These are phyloP conservation scores for Jimgerdemannia lactiflua DNA, from an alignment of 192 early-diverging fungal species.

Conservation along the genomic window DNA sequence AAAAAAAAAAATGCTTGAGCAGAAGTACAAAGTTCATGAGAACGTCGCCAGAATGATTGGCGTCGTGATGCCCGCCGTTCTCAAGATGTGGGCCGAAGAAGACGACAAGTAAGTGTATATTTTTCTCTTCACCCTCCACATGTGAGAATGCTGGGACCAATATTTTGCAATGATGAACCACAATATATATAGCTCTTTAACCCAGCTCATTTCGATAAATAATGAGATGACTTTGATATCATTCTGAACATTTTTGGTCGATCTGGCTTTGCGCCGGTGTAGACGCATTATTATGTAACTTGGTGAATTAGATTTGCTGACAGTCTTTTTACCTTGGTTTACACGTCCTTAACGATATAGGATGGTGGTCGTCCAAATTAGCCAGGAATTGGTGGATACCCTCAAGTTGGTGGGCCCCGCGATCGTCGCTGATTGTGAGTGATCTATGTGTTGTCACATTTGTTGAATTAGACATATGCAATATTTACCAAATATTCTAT, in stretches of 20 bases:
- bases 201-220: neutral
- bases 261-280: neutral
- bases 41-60: constrained; percentile 70
- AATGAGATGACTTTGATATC: neutral
- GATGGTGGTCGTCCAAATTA: constrained; percentile 77
- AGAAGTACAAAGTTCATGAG: constrained; percentile 64
- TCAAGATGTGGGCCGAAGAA: constrained; percentile 76
- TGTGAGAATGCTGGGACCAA: neutral
- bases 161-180: neutral
- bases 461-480: neutral
- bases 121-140: neutral
- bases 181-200: neutral
- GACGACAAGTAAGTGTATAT: constrained; percentile 61
- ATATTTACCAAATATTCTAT: neutral
- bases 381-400: constrained; percentile 66
- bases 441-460: neutral
- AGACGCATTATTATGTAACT: neutral
- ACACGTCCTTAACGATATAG: constrained; percentile 12
- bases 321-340: neutral
- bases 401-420: constrained; percentile 77
- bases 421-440: constrained; percentile 50
- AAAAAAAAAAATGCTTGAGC: neutral
- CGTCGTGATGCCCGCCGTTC: constrained; percentile 66
- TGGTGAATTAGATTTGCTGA: neutral
- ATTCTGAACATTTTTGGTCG: neutral